Base-by-base conservation (phyloP, 140 eudicot genomes). In the Bidens hawaiensis region DNA sequence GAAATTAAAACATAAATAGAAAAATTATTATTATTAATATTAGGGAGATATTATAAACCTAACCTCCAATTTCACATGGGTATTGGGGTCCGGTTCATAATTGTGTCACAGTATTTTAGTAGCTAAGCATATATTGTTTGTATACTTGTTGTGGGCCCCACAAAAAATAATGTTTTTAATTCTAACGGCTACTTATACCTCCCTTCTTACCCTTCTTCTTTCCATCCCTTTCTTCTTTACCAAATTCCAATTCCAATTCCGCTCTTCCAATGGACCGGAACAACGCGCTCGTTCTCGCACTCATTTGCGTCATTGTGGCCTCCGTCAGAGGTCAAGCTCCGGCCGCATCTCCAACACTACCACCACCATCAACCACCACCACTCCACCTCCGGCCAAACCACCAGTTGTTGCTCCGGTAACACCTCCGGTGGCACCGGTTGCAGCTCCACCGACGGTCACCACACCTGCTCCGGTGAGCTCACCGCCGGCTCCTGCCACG, bases 261-360 rank as follows among this genome's bases (percentile, higher is more conserved):
- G 6, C 49, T 31, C 49, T 47, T 33, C 4, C 28, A 31, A 84
- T 84, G 94, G 84, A 74, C 43, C 76, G 73, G 19, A 79, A 61
- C 11, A 56, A 16, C 47, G 74, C 53, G 0, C 49, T 82, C 3
- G 23, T 59, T 10, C 36, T 84, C 14, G 79, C 83, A 13, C 64
- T 84, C 5, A n/a, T 74, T 0, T 81, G 72, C 85, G 15, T 84
- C 72, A 53, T 76, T 1, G 69, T 84, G 1, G 79, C 94, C 15
- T 21, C 69, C 55, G 94, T 77, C 60, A 82, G 79, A 13, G 96
- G 81, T 9, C 96, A 87, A 60, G 25, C 96, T 31, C 96, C 96
- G 43, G 78, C 84, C 0, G 76, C 88, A 18, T 74, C 95, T 1
- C 95, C 95, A 3, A 75, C 83, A 1, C 50, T 21, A 19, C 16